A percentile compares a stretch with the other conserved stretches of the same genome.
Conservation (phyloP, 2,329 filamentous ascomycete species). For the Microascus cirrosus region DNA sequence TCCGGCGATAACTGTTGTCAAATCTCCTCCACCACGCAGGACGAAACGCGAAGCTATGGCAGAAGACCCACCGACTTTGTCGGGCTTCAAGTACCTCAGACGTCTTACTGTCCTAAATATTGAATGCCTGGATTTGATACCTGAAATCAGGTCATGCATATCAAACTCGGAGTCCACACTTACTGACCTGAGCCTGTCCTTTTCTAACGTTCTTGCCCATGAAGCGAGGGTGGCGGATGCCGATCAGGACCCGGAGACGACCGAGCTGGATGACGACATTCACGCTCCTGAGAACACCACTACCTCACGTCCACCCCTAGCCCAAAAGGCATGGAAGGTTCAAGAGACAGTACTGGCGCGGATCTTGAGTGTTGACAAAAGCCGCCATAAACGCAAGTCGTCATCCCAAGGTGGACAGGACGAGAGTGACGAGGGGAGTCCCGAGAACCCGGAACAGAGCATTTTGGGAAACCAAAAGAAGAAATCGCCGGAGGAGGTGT, state of each 20-base stretch:
- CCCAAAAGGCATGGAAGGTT: conserved; percentile 39
- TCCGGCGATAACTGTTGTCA: conserved; percentile 12
- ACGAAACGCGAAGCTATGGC: conserved; percentile 12
- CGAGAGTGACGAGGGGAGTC: background rate
- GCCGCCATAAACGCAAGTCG: background rate
- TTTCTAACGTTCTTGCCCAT: conserved; percentile 40
- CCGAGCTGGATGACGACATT: conserved; percentile 45
- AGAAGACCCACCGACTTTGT: conserved; percentile 40
- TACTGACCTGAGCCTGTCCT: conserved; percentile 43
- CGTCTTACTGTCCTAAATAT: conserved; percentile 47
- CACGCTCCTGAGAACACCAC: conserved; percentile 26
- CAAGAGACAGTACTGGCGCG: conserved; percentile 42
- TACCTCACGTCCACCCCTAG: conserved; percentile 18
- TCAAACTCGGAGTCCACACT: conserved; percentile 42
- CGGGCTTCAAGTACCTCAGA: conserved; percentile 44
- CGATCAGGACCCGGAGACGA: conserved; percentile 32
- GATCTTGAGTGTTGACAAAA: conserved; percentile 37
- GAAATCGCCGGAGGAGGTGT: background rate
- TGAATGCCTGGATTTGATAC: conserved; percentile 42
- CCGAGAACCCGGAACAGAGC: background rate
- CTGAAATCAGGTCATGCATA: conserved; percentile 45
- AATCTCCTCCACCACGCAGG: background rate
- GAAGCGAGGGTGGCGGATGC: conserved; percentile 23
- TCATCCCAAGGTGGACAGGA: background rate
- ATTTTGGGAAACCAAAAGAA: background rate